Evolutionary conservation across 495 filamentous ascomycete genomes (phyloP).

Genomic region (Rhypophila decipiens): DNA sequence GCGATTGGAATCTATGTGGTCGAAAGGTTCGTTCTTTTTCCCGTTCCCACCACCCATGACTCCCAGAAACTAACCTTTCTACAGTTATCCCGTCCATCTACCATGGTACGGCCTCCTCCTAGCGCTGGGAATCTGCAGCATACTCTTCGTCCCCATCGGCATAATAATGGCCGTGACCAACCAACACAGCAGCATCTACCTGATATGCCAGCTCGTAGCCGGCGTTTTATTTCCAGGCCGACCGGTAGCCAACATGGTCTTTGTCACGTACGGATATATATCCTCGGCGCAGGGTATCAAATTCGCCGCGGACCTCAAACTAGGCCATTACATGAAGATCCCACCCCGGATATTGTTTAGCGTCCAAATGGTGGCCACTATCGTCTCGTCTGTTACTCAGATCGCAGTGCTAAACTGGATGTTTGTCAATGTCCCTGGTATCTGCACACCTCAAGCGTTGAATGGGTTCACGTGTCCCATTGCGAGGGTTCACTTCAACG

Average conservation of each 20-base stretch:
- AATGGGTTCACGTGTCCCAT: conserved; percentile 87
- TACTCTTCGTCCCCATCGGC: conserved; percentile 73
- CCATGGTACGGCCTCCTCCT: conserved; percentile 75
- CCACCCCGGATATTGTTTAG: conserved; percentile 73
- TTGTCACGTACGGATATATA: conserved; percentile 80
- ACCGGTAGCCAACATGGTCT: conserved; percentile 84
- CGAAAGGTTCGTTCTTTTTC: conserved; percentile 52
- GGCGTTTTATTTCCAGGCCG: conserved; percentile 73
- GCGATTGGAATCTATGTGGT: conserved; percentile 78
- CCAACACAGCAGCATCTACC: conserved; percentile 71
- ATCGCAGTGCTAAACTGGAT: conserved; percentile 86
- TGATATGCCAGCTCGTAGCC: conserved; percentile 77
- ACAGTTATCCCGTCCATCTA: conserved; percentile 64
- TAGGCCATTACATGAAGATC: conserved; percentile 92
- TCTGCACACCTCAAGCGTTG: conserved; percentile 71
- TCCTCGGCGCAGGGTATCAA: conserved; percentile 78
- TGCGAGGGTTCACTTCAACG: conserved; percentile 84
- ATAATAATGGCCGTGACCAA: conserved; percentile 86
- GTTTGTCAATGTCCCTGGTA: conserved; percentile 65
- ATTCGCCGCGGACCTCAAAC: conserved; percentile 79
- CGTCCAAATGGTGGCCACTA: conserved; percentile 74
- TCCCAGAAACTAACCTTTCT: conserved; percentile 11
- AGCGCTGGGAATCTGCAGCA: conserved; percentile 62
- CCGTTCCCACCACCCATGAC: background rate
- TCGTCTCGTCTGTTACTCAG: conserved; percentile 72